Conservation (phyloP, 352 stramenopile genomes). For the Phytophthora foliorum region DNA sequence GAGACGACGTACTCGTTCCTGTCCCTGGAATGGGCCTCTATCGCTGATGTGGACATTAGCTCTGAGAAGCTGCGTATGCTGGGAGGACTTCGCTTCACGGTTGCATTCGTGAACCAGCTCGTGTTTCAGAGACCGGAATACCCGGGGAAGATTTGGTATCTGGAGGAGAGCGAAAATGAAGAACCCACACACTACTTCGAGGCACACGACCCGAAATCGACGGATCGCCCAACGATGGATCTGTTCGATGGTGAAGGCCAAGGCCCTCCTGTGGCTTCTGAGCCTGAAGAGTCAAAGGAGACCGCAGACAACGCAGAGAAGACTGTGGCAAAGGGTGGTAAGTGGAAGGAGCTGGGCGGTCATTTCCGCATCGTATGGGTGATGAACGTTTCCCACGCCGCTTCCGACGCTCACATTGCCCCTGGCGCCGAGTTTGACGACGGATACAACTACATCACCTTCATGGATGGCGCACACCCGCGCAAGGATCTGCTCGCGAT, state of each 20-base stretch:
- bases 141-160: constrained; percentile 66
- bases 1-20: constrained; percentile 83
- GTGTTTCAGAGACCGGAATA: constrained; percentile 64
- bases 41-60: constrained; percentile 85
- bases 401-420: constrained; percentile 58
- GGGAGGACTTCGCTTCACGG: constrained; percentile 71
- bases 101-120: constrained; percentile 68
- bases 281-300: constrained; percentile 4
- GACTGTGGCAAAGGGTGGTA: constrained; percentile 10
- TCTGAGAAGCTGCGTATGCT: constrained; percentile 79
- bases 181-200: constrained; percentile 51
- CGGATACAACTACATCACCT: constrained; percentile 71
- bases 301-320: constrained; percentile 5
- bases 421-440: constrained; percentile 62
- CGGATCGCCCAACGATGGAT: constrained; percentile 49
- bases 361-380: constrained; percentile 71
- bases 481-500: constrained; percentile 55
- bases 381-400: constrained; percentile 71
- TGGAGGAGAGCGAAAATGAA: constrained; percentile 52
- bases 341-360: constrained; percentile 60
- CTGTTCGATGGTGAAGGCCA: constrained; percentile 48
- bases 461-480: constrained; percentile 49
- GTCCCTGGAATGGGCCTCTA: constrained; percentile 84
- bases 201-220: constrained; percentile 39
- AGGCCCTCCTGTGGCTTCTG: constrained; percentile 18